A percentile compares a stretch with the other conserved stretches of the same genome.
phyloP scores from a whole-genome alignment of 2,329 filamentous ascomycete species.

The Aspergillus persii region DNA sequence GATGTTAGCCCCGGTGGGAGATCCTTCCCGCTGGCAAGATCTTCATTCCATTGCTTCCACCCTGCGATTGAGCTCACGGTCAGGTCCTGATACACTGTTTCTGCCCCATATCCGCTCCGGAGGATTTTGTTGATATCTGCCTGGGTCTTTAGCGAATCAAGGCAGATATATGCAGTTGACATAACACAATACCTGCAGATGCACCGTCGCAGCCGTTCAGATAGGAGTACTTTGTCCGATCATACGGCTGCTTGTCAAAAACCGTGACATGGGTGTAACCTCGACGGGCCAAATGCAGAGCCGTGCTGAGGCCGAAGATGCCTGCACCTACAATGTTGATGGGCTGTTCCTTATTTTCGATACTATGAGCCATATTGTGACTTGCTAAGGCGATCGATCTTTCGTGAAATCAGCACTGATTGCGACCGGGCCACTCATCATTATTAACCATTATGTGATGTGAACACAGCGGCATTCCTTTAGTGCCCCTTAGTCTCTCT shows the following conservation, averaged over 20 bases:
- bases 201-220: slow-evolving; percentile 44
- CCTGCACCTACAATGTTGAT: slow-evolving; percentile 46
- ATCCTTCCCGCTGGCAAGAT: slow-evolving; percentile 18
- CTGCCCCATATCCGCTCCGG: slow-evolving; percentile 42
- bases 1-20: slow-evolving; percentile 39
- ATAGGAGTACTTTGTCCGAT: slow-evolving; percentile 43
- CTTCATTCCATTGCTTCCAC: slow-evolving; percentile 49
- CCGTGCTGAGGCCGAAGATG: slow-evolving; percentile 45
- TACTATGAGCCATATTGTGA: no score
- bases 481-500: no score
- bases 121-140: slow-evolving; percentile 49
- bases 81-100: slow-evolving; percentile 49
- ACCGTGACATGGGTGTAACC: slow-evolving; percentile 51
- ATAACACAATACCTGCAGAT: slow-evolving; percentile 35
- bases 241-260: slow-evolving; percentile 49
- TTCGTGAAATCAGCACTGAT: no score
- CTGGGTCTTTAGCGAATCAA: background rate
- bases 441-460: no score
- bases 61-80: slow-evolving; percentile 41
- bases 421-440: no score
- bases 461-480: no score
- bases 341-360: background rate
- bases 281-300: slow-evolving; percentile 43
- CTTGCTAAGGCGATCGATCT: no score
- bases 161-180: background rate